phyloP scores from a whole-genome alignment of 2,329 filamentous ascomycete genomes.

The Fulvia fulva region DNA sequence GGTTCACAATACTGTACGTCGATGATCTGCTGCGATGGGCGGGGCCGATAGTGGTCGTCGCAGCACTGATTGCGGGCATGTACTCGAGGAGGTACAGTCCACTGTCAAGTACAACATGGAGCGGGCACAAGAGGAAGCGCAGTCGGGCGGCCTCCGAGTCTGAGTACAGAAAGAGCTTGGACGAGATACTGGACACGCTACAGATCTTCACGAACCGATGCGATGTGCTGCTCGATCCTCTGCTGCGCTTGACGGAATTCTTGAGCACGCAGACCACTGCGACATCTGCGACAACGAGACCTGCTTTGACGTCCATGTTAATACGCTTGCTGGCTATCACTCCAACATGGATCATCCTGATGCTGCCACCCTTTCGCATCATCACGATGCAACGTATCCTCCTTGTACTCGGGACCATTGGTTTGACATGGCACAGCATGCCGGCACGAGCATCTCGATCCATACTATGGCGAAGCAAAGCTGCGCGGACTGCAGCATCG shows the following conservation, averaged over 20 bases:
- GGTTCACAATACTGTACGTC: slow-evolving; percentile 81
- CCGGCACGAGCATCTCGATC: slow-evolving; percentile 80
- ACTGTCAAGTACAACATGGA: slow-evolving; percentile 79
- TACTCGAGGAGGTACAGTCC: slow-evolving; percentile 87
- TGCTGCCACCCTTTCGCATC: slow-evolving; percentile 75
- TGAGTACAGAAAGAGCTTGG: slow-evolving; percentile 86
- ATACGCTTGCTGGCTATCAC: slow-evolving; percentile 84
- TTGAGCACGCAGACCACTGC: slow-evolving; percentile 77
- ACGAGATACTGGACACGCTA: slow-evolving; percentile 93
- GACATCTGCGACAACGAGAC: slow-evolving; percentile 84
- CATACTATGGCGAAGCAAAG: slow-evolving; percentile 83
- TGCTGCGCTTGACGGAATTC: slow-evolving; percentile 87
- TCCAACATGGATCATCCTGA: slow-evolving; percentile 80
- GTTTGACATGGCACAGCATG: slow-evolving; percentile 87
- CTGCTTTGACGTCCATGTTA: slow-evolving; percentile 83
- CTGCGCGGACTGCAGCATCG: slow-evolving; percentile 64
- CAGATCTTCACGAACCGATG: slow-evolving; percentile 87
- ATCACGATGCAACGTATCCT: slow-evolving; percentile 82
- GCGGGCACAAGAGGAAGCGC: slow-evolving; percentile 56
- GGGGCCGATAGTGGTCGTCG: slow-evolving; percentile 77
- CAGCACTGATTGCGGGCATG: slow-evolving; percentile 82
- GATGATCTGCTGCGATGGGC: slow-evolving; percentile 75
- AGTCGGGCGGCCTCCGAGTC: slow-evolving; percentile 51
- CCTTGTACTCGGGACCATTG: slow-evolving; percentile 78
- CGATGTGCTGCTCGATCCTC: slow-evolving; percentile 85